A percentile compares a stretch with the other conserved stretches of the same genome.
phyloP scores from a whole-genome alignment of 78 protist species.

The Chrysochromulina parva region DNA sequence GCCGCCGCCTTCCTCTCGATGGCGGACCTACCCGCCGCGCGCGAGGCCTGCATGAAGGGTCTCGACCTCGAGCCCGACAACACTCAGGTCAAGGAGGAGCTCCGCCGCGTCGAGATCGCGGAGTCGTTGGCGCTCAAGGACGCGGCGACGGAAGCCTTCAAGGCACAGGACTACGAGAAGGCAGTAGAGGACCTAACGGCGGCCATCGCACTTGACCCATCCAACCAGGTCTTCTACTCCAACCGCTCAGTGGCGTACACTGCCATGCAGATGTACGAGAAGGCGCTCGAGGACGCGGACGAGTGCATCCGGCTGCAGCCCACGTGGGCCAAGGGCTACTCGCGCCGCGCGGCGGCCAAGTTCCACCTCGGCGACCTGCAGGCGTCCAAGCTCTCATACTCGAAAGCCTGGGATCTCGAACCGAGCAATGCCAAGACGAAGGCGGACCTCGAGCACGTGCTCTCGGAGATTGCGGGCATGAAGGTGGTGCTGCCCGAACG shows the following conservation, averaged over 20 bases:
- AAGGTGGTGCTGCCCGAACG: neutral
- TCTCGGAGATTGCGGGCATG: conserved; percentile 20
- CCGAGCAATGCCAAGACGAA: conserved; percentile 7
- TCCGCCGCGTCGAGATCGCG: conserved; percentile 11
- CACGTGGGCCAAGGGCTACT: conserved; percentile 3
- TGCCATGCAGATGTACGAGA: conserved; percentile 8
- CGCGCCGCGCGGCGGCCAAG: conserved; percentile 15
- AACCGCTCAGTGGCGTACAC: conserved; percentile 6
- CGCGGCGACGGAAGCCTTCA: conserved; percentile 15
- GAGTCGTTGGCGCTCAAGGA: neutral
- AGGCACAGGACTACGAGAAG: conserved; percentile 19
- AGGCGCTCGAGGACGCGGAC: conserved; percentile 26
- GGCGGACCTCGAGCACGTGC: conserved; percentile 12
- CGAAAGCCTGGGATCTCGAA: conserved; percentile 21
- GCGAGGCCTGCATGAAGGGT: neutral
- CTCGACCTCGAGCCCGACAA: conserved; percentile 16
- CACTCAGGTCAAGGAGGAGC: conserved; percentile 24
- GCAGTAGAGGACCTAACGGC: conserved; percentile 11
- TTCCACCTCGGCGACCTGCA: conserved; percentile 24
- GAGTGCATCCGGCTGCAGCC: conserved; percentile 27
- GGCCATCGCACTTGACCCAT: neutral
- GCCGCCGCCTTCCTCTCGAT: neutral
- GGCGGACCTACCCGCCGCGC: conserved; percentile 4
- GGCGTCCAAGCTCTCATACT: neutral
- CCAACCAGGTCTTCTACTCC: conserved; percentile 25